phyloP scores from a whole-genome alignment of 2,329 filamentous ascomycete genomes.

The Botrytis tulipae region DNA sequence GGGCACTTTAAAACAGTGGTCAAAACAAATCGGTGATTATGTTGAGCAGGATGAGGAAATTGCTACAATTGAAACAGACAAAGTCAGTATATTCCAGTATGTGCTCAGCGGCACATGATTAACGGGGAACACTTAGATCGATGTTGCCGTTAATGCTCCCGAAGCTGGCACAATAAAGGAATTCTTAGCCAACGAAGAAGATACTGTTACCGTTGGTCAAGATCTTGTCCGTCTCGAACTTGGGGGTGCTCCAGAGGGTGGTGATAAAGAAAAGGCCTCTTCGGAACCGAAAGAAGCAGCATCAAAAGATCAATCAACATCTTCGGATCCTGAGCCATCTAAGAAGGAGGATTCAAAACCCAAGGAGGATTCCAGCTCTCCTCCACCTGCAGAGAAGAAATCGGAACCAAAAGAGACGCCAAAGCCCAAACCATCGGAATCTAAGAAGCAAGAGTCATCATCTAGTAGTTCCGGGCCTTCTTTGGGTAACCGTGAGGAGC shows the following conservation, averaged over 20 bases:
- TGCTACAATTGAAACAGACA: conserved; percentile 98
- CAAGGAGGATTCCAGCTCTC: conserved; percentile 42
- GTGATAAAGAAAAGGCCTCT: conserved; percentile 50
- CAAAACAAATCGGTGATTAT: conserved; percentile 86
- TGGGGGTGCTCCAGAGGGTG: conserved; percentile 61
- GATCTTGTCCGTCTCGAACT: conserved; percentile 83
- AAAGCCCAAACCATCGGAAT: conserved; percentile 41
- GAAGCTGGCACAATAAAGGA: conserved; percentile 90
- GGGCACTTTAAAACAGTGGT: conserved; percentile 93
- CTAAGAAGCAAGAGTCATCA: conserved; percentile 39
- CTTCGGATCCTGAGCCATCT: conserved; percentile 43
- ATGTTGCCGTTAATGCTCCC: conserved; percentile 93
- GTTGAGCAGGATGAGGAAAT: conserved; percentile 97
- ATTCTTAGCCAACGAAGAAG: conserved; percentile 87
- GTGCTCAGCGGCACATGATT: neutral
- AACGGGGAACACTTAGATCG: conserved; percentile 62
- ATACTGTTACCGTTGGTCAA: conserved; percentile 92
- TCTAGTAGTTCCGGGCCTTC: conserved; percentile 39
- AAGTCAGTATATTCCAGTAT: conserved; percentile 55
- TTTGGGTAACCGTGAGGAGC: conserved; percentile 78
- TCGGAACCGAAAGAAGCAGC: conserved; percentile 59
- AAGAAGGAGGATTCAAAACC: conserved; percentile 44
- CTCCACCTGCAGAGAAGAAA: conserved; percentile 44
- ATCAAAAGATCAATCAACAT: conserved; percentile 54
- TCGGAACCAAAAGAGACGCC: conserved; percentile 43